Conservation (phyloP, 1,284 basidiomycete genomes). For the Boletus calvinii region DNA sequence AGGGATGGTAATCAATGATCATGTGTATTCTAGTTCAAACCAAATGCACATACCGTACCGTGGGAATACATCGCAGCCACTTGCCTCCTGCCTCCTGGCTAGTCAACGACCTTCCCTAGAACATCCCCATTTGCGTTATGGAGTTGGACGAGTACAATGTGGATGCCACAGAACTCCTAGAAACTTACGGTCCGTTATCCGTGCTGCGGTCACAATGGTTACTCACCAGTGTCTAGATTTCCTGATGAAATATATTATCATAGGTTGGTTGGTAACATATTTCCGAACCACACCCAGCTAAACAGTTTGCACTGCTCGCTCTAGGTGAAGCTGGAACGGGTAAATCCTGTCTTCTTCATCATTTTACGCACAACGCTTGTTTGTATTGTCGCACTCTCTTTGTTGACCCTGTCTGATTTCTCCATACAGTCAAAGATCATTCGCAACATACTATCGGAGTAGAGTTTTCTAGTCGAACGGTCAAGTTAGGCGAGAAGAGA, state of each 20-base stretch:
- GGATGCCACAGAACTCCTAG: slow-evolving; percentile 85
- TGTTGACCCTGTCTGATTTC: slow-evolving; percentile 9
- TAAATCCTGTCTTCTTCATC: slow-evolving; percentile 94
- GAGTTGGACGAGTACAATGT: slow-evolving; percentile 62
- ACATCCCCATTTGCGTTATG: slow-evolving; percentile 38
- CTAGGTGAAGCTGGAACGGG: slow-evolving; percentile 94
- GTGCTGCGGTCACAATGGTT: not conserved
- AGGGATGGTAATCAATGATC: slow-evolving; percentile 65
- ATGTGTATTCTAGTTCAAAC: not conserved
- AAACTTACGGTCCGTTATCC: slow-evolving; percentile 77
- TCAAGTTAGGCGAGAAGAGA: slow-evolving; percentile 87
- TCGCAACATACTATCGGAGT: slow-evolving; percentile 98
- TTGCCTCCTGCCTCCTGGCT: not conserved
- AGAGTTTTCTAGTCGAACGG: slow-evolving; percentile 88
- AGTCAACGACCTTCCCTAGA: slow-evolving; percentile 2
- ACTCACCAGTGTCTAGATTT: slow-evolving; percentile 65
- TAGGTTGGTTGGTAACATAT: slow-evolving; percentile 55
- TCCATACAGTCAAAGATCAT: slow-evolving; percentile 82
- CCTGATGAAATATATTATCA: slow-evolving; percentile 96
- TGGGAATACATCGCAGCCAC: slow-evolving; percentile 20
- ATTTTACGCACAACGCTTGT: slow-evolving; percentile 95
- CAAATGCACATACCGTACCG: slow-evolving; percentile 16
- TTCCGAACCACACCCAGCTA: slow-evolving; percentile 3
- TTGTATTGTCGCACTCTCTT: slow-evolving; percentile 38
- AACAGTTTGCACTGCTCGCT: slow-evolving; percentile 6